phyloP scores from a whole-genome alignment of 2,329 filamentous ascomycete genomes.

The Alternaria rosae region DNA sequence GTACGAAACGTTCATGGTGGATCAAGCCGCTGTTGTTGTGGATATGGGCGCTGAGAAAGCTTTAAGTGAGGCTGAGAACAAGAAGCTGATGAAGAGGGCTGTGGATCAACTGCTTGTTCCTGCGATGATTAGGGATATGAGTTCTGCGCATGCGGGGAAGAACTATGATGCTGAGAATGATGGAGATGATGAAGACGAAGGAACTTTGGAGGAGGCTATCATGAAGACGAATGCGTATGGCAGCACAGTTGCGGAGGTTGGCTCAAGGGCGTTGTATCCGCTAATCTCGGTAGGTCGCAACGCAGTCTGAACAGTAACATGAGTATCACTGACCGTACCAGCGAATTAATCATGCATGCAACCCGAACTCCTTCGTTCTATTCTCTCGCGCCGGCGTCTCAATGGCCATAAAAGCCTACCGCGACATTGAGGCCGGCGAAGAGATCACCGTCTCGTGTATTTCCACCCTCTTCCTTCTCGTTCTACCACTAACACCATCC shows the following conservation, averaged over 20 bases:
- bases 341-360: slow-evolving; percentile 36
- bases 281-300: slow-evolving; percentile 21
- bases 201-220: slow-evolving; percentile 22
- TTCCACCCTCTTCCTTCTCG: background rate
- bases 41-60: slow-evolving; percentile 17
- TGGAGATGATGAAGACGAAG: background rate
- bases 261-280: slow-evolving; percentile 26
- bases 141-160: slow-evolving; percentile 12
- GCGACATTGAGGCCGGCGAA: slow-evolving; percentile 30
- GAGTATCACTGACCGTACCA: background rate
- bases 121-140: slow-evolving; percentile 23
- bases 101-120: slow-evolving; percentile 20
- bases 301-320: background rate
- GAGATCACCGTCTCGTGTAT: slow-evolving; percentile 34
- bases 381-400: slow-evolving; percentile 32
- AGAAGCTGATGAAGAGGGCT: slow-evolving; percentile 16
- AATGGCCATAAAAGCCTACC: slow-evolving; percentile 33
- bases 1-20: slow-evolving; percentile 37
- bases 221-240: slow-evolving; percentile 37
- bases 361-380: slow-evolving; percentile 33
- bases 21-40: slow-evolving; percentile 28
- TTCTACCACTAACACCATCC: background rate
- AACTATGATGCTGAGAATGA: background rate
- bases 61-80: background rate
- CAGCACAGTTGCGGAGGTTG: slow-evolving; percentile 20